Conservation (phyloP, 495 filamentous ascomycete species). For the Xylaria cubensis region DNA sequence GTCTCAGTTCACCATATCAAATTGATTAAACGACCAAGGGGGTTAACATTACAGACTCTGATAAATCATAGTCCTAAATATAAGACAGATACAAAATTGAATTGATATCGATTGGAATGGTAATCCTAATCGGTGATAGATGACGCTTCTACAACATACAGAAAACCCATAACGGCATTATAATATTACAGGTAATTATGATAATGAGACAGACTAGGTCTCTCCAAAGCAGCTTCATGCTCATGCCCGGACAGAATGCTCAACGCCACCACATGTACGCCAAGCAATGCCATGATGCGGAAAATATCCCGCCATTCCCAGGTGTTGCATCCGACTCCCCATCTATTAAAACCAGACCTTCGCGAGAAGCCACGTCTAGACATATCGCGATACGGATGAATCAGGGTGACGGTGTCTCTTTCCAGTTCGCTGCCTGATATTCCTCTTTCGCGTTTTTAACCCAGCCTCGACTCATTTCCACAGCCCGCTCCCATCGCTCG, state of each 20-base stretch:
- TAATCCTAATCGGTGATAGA: neutral
- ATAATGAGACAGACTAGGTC: neutral
- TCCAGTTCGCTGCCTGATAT: neutral
- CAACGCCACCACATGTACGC: constrained; percentile 16
- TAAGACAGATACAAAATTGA: neutral
- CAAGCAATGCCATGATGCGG: constrained; percentile 20
- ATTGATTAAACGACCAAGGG: neutral
- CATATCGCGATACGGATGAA: neutral
- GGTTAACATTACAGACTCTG: neutral
- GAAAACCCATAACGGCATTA: constrained; percentile 4
- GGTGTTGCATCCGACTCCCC: neutral
- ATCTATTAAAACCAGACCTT: neutral
- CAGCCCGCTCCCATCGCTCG: constrained; percentile 81
- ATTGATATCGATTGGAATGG: neutral
- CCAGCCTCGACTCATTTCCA: constrained; percentile 92
- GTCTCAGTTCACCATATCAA: neutral
- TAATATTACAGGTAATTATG: constrained; percentile 11
- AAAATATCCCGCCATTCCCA: neutral
- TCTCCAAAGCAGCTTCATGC: constrained; percentile 1
- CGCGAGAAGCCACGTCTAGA: constrained; percentile 18
- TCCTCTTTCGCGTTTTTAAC: constrained; percentile 48
- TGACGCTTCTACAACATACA: neutral
- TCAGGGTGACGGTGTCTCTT: neutral
- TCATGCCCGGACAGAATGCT: neutral
- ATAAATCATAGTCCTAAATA: neutral